A percentile compares a stretch with the other conserved stretches of the same genome.
Conservation (phyloP, 768 basidiomycete genomes). For the Infundibulicybe gibba region DNA sequence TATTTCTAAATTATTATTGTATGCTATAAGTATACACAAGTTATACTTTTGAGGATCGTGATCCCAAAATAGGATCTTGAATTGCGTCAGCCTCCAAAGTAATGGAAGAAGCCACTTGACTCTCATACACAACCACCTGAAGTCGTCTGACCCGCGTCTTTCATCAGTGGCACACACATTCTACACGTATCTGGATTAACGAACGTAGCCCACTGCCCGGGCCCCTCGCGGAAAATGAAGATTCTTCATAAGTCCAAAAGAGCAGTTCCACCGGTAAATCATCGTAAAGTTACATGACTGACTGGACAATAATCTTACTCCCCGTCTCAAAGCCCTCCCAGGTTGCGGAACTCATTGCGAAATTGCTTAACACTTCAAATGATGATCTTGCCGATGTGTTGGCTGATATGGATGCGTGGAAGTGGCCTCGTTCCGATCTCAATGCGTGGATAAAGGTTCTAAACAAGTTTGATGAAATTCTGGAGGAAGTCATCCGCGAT, state of each 20-base stretch:
- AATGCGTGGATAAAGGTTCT: slow-evolving; percentile 96
- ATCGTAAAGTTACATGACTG: slow-evolving; percentile 9
- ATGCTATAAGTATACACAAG: too few relatives aligned
- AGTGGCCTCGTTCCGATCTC: slow-evolving; percentile 94
- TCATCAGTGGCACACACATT: too few relatives aligned
- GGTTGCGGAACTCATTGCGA: slow-evolving; percentile 77
- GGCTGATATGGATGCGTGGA: slow-evolving; percentile 75
- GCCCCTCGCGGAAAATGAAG: slow-evolving; percentile 69
- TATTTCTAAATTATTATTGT: too few relatives aligned
- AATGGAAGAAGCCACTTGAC: slow-evolving; percentile 7
- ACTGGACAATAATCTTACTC: slow-evolving; percentile 13
- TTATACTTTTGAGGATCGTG: too few relatives aligned
- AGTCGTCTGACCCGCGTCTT: too few relatives aligned
- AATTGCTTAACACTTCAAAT: slow-evolving; percentile 59
- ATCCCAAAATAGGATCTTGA: slow-evolving; percentile 8
- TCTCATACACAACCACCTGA: slow-evolving; percentile 8
- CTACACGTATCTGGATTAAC: slow-evolving; percentile 5
- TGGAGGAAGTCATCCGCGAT: slow-evolving; percentile 78
- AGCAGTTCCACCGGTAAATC: slow-evolving; percentile 69
- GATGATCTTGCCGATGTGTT: slow-evolving; percentile 72
- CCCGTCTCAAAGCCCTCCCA: slow-evolving; percentile 58
- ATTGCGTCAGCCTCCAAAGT: slow-evolving; percentile 9
- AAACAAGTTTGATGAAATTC: slow-evolving; percentile 90
- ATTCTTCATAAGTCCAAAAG: slow-evolving; percentile 85
- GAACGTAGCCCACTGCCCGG: slow-evolving; percentile 24